Conservation (phyloP, 2,329 filamentous ascomycete species). For the Lasiodiplodia hormozganensis region DNA sequence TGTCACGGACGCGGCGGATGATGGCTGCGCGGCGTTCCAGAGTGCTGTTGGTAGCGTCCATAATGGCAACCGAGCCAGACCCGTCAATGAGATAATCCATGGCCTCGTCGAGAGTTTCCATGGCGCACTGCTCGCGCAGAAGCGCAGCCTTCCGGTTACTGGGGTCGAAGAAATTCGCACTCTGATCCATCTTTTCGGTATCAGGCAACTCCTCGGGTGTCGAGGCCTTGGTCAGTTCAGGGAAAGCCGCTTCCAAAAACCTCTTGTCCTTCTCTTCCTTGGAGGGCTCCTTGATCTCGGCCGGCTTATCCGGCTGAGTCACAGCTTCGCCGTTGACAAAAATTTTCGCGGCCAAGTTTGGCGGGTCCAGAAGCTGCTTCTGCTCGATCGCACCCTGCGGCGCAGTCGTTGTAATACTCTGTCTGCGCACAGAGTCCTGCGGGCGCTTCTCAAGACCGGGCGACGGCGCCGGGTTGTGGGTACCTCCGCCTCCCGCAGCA, state of each 20-base stretch:
- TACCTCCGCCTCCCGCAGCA: constrained; percentile 66
- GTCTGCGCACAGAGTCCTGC: constrained; percentile 30
- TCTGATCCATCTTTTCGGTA: constrained; percentile 76
- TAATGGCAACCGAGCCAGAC: constrained; percentile 89
- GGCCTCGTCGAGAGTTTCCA: constrained; percentile 91
- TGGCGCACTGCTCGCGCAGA: constrained; percentile 87
- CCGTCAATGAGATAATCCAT: constrained; percentile 84
- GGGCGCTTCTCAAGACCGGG: constrained; percentile 16
- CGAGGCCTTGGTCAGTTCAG: constrained; percentile 36
- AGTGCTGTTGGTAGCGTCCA: constrained; percentile 98
- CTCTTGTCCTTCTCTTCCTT: constrained; percentile 29
- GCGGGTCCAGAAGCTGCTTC: constrained; percentile 34
- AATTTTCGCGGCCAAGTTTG: constrained; percentile 59
- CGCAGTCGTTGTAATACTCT: constrained; percentile 34
- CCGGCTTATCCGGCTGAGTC: constrained; percentile 40
- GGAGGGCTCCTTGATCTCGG: constrained; percentile 36
- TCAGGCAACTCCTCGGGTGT: constrained; percentile 39
- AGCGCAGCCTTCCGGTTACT: constrained; percentile 81
- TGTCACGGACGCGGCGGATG: constrained; percentile 79
- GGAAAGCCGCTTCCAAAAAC: constrained; percentile 45
- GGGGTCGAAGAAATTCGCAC: constrained; percentile 92
- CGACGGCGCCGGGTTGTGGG: constrained; percentile 25
- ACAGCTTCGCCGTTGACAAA: constrained; percentile 64
- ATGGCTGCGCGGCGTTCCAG: constrained; percentile 82
- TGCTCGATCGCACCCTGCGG: constrained; percentile 35